A percentile compares a stretch with the other conserved stretches of the same genome.
Conservation (phyloP, 371 early-diverging fungal genomes). For the Parasitella parasitica region DNA sequence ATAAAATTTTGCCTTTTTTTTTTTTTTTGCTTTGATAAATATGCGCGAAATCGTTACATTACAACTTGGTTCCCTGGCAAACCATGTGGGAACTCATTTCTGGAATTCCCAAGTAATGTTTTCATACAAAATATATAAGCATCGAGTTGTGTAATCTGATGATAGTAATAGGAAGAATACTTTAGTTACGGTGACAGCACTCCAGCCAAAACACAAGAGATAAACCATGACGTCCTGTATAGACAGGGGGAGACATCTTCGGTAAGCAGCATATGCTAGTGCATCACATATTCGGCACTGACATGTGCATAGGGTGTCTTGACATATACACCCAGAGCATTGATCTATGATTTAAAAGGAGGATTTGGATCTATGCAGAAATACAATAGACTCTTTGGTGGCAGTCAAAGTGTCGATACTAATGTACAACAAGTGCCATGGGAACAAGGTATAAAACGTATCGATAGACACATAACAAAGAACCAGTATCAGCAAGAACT, state of each 20-base stretch:
- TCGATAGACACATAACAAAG: slow-evolving; percentile 39
- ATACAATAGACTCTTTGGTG: slow-evolving; percentile 56
- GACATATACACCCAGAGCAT: slow-evolving; percentile 75
- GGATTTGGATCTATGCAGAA: slow-evolving; percentile 74
- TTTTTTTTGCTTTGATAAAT: not conserved
- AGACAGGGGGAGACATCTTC: slow-evolving; percentile 44
- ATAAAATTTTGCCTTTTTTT: not conserved
- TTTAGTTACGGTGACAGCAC: slow-evolving; percentile 35
- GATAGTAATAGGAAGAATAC: slow-evolving; percentile 54
- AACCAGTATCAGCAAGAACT: slow-evolving; percentile 57
- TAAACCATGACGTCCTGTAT: slow-evolving; percentile 61
- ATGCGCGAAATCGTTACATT: slow-evolving; percentile 88
- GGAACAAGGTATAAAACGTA: slow-evolving; percentile 49
- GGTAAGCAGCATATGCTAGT: too few relatives aligned
- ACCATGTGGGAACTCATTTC: slow-evolving; percentile 87
- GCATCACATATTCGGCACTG: too few relatives aligned
- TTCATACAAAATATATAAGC: not conserved
- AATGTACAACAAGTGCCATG: slow-evolving; percentile 24
- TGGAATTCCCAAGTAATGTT: slow-evolving; percentile 86
- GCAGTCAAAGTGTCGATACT: slow-evolving; percentile 6
- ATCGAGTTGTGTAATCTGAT: too few relatives aligned
- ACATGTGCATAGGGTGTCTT: slow-evolving; percentile 50
- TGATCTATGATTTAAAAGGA: slow-evolving; percentile 79
- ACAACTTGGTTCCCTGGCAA: slow-evolving; percentile 84
- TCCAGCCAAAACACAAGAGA: slow-evolving; percentile 23